These are phyloP conservation scores for Aspergillus oerlinghausenensis DNA, from an alignment of 2,329 filamentous ascomycete genomes.

Conservation along the genomic window DNA sequence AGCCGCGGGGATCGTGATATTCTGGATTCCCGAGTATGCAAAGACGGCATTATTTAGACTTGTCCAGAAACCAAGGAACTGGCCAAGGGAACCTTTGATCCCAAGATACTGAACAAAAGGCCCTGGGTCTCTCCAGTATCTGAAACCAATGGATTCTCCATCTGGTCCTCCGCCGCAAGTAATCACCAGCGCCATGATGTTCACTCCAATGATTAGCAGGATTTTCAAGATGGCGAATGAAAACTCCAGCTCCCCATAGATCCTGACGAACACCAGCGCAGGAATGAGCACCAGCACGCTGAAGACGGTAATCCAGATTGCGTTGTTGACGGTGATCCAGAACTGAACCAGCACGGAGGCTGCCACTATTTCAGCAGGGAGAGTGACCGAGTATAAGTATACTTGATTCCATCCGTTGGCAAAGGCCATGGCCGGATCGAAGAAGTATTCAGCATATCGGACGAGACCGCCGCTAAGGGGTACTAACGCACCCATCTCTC, in stretches of 20 bases:
- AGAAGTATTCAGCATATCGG: conserved; percentile 33
- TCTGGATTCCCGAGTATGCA: conserved; percentile 36
- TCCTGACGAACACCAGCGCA: not conserved
- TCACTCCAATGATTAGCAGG: conserved; percentile 14
- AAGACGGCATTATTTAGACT: conserved; percentile 13
- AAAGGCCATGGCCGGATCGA: conserved; percentile 34
- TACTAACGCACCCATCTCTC: conserved; percentile 35
- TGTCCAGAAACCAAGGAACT: conserved; percentile 16
- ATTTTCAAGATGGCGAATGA: conserved; percentile 15
- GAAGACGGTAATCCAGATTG: not conserved
- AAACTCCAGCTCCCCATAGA: conserved; percentile 14
- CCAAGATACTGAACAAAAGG: conserved; percentile 11
- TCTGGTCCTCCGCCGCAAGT: conserved; percentile 13
- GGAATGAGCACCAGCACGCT: not conserved
- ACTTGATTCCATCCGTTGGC: conserved; percentile 39
- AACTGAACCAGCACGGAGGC: conserved; percentile 17
- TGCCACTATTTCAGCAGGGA: conserved; percentile 31
- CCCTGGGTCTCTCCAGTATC: conserved; percentile 13
- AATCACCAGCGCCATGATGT: conserved; percentile 14
- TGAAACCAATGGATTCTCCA: conserved; percentile 12
- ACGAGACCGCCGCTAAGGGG: conserved; percentile 38
- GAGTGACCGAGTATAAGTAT: conserved; percentile 29
- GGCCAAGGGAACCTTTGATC: conserved; percentile 13
- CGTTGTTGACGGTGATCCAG: not conserved
- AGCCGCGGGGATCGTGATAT: conserved; percentile 51